phyloP scores from a whole-genome alignment of 2,329 filamentous ascomycete species.

The Thelonectria rubi region DNA sequence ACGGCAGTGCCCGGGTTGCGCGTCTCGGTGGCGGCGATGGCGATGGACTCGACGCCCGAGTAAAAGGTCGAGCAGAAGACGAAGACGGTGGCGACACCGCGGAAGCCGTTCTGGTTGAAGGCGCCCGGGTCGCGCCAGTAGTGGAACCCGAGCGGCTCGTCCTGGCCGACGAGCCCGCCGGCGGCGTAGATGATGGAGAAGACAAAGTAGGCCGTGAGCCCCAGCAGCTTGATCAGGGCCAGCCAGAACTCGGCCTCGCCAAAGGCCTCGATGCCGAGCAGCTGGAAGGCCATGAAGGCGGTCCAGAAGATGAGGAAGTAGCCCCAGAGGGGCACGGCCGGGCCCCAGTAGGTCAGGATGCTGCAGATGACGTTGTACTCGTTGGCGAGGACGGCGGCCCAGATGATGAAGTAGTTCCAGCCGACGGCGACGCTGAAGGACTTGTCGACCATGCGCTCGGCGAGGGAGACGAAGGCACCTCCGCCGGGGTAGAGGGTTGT shows the following conservation, averaged over 20 bases:
- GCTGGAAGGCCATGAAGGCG: slow-evolving; percentile 73
- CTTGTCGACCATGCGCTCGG: slow-evolving; percentile 75
- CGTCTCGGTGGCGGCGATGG: slow-evolving; percentile 70
- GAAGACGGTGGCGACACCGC: slow-evolving; percentile 71
- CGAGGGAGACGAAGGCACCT: slow-evolving; percentile 75
- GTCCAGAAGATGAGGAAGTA: slow-evolving; percentile 81
- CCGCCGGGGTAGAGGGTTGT: slow-evolving; percentile 77
- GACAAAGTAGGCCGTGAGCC: slow-evolving; percentile 76
- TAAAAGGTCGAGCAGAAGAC: slow-evolving; percentile 77
- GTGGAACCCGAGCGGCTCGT: slow-evolving; percentile 69
- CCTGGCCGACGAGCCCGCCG: slow-evolving; percentile 69
- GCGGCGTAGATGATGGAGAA: slow-evolving; percentile 77
- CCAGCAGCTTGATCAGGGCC: slow-evolving; percentile 74
- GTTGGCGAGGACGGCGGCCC: slow-evolving; percentile 72
- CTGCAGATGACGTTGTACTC: slow-evolving; percentile 76
- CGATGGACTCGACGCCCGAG: slow-evolving; percentile 71
- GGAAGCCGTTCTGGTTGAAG: slow-evolving; percentile 72
- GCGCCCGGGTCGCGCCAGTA: slow-evolving; percentile 79
- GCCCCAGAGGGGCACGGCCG: slow-evolving; percentile 68
- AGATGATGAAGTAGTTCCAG: slow-evolving; percentile 78
- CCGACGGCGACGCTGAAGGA: slow-evolving; percentile 74
- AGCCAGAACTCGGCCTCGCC: slow-evolving; percentile 86
- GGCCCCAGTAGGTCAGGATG: slow-evolving; percentile 73
- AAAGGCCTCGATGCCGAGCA: slow-evolving; percentile 77
- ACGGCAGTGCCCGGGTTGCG: slow-evolving; percentile 65